Conservation (phyloP, 2,329 filamentous ascomycete genomes). For the Sporothrix pallida region DNA sequence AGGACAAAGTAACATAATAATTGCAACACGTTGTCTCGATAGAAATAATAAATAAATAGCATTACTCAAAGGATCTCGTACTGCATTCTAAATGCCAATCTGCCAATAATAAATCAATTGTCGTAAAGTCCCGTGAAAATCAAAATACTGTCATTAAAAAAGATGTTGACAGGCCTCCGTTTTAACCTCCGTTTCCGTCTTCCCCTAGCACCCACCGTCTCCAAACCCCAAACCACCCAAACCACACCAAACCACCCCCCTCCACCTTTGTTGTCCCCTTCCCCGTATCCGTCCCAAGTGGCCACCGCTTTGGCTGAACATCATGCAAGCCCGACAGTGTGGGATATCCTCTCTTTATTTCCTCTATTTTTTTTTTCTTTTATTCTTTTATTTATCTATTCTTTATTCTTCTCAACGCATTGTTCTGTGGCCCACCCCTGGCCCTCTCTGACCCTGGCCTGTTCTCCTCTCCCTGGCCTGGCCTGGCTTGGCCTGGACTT, state of each 20-base stretch:
- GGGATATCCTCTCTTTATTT: constrained; percentile 34
- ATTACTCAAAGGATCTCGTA: too few relatives aligned
- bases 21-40: too few relatives aligned
- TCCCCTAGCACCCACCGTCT: neutral
- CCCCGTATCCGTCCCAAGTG: constrained; percentile 41
- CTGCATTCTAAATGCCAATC: too few relatives aligned
- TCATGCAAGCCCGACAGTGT: constrained; percentile 43
- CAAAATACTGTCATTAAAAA: neutral
- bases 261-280: constrained; percentile 7
- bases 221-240: constrained; percentile 8
- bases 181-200: constrained; percentile 4
- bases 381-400: neutral
- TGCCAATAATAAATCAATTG: too few relatives aligned
- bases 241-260: constrained; percentile 9
- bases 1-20: neutral
- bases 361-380: neutral
- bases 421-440: constrained; percentile 44
- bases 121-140: too few relatives aligned
- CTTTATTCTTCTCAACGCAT: constrained; percentile 39
- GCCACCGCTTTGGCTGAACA: constrained; percentile 47
- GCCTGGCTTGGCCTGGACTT: constrained; percentile 4
- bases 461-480: neutral
- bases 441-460: constrained; percentile 16
- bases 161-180: neutral
- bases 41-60: neutral